phyloP scores from a whole-genome alignment of 75 land plant genomes.

The Ceratopteris richardii region DNA sequence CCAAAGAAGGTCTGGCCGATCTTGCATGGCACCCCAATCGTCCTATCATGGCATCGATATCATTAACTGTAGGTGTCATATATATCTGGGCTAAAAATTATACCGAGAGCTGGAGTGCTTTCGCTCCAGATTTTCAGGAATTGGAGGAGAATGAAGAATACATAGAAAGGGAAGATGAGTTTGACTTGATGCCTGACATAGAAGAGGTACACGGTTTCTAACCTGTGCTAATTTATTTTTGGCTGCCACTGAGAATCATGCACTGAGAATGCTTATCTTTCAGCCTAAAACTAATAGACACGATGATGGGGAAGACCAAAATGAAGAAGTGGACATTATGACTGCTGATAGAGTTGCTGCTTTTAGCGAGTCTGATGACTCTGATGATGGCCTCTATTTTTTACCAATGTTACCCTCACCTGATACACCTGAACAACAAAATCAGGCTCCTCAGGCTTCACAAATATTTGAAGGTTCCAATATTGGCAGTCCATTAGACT shows the following conservation, averaged over 20 bases:
- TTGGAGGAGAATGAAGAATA: constrained; percentile 98
- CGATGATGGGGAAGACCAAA: too few relatives aligned
- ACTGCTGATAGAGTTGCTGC: constrained; percentile 64
- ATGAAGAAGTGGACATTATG: constrained; percentile 77
- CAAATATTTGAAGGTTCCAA: constrained; percentile 27
- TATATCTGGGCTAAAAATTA: constrained; percentile 98
- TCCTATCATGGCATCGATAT: constrained; percentile 78
- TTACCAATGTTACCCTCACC: constrained; percentile 75
- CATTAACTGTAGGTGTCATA: constrained; percentile 58
- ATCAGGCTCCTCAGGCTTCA: constrained; percentile 20
- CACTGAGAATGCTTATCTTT: too few relatives aligned
- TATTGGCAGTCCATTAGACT: constrained; percentile 46
- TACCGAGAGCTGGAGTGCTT: constrained; percentile 98
- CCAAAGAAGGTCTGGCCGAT: constrained; percentile 84
- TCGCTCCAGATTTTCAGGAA: constrained; percentile 98
- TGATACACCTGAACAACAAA: constrained; percentile 59
- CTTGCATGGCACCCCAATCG: constrained; percentile 91
- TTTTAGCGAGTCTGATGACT: constrained; percentile 87
- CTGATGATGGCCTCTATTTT: constrained; percentile 74
- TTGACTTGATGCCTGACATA: constrained; percentile 82
- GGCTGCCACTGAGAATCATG: too few relatives aligned
- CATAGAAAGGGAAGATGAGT: constrained; percentile 93
- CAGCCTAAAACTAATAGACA: constrained; percentile 66
- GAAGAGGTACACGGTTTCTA: constrained; percentile 55
- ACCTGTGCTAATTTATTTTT: neutral